Evolutionary conservation across 2,329 filamentous ascomycete species (phyloP), one percentile per base, ranked within the genome.

Genomic region (Sporothrix brasiliensis): DNA sequence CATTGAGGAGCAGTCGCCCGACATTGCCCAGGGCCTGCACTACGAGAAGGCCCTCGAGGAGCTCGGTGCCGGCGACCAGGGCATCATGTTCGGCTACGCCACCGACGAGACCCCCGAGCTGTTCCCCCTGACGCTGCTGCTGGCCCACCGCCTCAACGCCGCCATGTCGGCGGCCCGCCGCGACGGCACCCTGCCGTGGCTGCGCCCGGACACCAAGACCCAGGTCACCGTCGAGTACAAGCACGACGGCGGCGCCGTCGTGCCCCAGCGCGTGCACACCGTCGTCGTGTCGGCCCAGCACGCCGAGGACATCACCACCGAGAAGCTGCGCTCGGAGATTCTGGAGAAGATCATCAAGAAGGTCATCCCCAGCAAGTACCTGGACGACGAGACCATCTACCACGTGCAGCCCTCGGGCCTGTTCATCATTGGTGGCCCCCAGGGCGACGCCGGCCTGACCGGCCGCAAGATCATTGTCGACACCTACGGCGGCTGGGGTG

Each of bases 81-180:
- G 95, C 87, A 97, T 99, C 88, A 99, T 99, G 95, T 99, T 99
- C 84, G 95, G 95, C 79, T 99, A 99, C 88, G 95, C 95, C 82
- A 97, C 95, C 79, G 95, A 99, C 79, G 95, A 99, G 89, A 98
- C 95, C 78, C 94, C 94, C 73, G 95, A 99, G 86, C 89, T 97
- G 77, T 92, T 98, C 81, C 95, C 95, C 76, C 87, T 99, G 79
- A 98, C 94, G 78, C 88, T 98, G 77, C 88, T 94, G 79, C 89
- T 98, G 79, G 91, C 95, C 79, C 95, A 99, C 89, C 93, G 94
- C 88, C 92, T 99, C 78, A 99, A 99, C 86, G 87, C 90, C 80
- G 93, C 93, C 82, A 97, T 99, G 94, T 92, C 89, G 75, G 87
- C 90, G 77, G 93, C 94, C 79, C 92, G 94, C 80, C 91, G 92